These are phyloP conservation scores for Ganoderma multipileum DNA, from an alignment of 1,284 basidiomycete species.

Conservation along the genomic window DNA sequence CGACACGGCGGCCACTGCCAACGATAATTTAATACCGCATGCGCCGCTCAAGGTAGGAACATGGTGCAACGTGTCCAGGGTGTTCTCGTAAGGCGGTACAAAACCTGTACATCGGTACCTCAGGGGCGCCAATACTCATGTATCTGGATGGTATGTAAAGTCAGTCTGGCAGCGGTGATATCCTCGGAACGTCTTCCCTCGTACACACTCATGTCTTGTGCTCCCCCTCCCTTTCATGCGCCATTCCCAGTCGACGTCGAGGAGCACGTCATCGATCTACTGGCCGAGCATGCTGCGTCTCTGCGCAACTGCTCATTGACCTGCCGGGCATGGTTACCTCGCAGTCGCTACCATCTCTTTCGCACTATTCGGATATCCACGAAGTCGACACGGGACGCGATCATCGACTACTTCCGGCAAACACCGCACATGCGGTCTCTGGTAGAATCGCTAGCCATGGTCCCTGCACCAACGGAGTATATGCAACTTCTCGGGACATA, in stretches of 20 bases:
- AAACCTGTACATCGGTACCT: background rate
- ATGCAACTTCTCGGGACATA: background rate
- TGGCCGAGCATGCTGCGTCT: background rate
- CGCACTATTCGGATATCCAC: background rate
- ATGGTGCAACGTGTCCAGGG: background rate
- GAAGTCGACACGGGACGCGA: background rate
- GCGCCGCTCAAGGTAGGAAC: background rate
- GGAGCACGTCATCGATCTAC: background rate
- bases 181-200: background rate
- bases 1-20: too few species aligned
- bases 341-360: constrained; percentile 2
- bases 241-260: constrained; percentile 3
- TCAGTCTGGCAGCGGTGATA: background rate
- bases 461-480: background rate
- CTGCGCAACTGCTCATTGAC: background rate
- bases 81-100: background rate
- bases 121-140: too few species aligned
- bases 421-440: background rate
- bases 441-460: background rate
- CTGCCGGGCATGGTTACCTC: background rate
- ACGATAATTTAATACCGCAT: too few species aligned
- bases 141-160: too few species aligned
- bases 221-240: background rate
- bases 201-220: background rate
- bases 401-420: background rate